Conservation (phyloP, 495 filamentous ascomycete genomes). For the Podospora bellae-mahoneyi region DNA sequence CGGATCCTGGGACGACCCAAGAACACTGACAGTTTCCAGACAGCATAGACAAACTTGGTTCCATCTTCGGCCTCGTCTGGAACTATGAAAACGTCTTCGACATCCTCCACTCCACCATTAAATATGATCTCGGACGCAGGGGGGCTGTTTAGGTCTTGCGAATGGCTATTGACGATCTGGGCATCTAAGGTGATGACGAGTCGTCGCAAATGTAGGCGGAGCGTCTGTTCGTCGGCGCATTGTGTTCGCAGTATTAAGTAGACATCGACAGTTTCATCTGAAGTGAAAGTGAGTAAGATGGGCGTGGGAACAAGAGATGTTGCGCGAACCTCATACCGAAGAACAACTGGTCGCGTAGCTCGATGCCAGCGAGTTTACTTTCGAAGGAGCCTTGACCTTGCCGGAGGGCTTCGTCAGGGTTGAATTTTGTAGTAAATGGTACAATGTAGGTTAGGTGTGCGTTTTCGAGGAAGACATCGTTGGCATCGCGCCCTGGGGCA, state of each 20-base stretch:
- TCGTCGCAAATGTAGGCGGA: slow-evolving; percentile 60
- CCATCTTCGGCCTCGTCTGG: slow-evolving; percentile 49
- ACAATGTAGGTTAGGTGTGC: slow-evolving; percentile 76
- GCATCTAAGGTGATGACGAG: slow-evolving; percentile 67
- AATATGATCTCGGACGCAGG: slow-evolving; percentile 64
- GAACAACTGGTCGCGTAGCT: slow-evolving; percentile 51
- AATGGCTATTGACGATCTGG: slow-evolving; percentile 61
- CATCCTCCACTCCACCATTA: slow-evolving; percentile 55
- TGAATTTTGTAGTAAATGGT: slow-evolving; percentile 63
- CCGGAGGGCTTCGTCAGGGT: slow-evolving; percentile 59
- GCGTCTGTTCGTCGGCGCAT: slow-evolving; percentile 53
- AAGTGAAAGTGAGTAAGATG: slow-evolving; percentile 56
- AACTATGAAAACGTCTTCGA: slow-evolving; percentile 60
- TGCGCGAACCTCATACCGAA: slow-evolving; percentile 60
- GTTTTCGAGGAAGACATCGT: slow-evolving; percentile 62
- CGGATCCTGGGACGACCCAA: slow-evolving; percentile 73
- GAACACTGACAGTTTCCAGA: slow-evolving; percentile 78
- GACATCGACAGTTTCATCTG: slow-evolving; percentile 76
- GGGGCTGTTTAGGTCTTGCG: slow-evolving; percentile 41
- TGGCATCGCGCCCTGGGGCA: slow-evolving; percentile 9
- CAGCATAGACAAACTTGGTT: slow-evolving; percentile 58
- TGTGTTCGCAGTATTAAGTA: slow-evolving; percentile 70
- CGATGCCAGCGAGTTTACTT: slow-evolving; percentile 47
- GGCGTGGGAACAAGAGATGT: slow-evolving; percentile 27
- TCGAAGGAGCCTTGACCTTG: slow-evolving; percentile 38